These are phyloP conservation scores for Mycena latifolia DNA, from an alignment of 768 basidiomycete genomes.

Conservation along the genomic window DNA sequence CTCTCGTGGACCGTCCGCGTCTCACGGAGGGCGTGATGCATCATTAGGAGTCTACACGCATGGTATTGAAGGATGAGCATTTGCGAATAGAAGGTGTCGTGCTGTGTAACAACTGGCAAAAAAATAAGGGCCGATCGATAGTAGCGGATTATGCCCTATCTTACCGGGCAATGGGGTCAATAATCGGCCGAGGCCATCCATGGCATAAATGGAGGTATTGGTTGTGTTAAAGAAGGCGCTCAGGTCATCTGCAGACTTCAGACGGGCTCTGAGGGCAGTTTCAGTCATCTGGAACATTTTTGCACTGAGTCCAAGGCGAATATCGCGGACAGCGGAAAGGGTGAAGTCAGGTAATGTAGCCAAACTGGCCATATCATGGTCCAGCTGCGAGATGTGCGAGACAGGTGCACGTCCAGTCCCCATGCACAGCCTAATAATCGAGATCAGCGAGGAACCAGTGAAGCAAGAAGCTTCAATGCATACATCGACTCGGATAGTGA, in stretches of 20 bases:
- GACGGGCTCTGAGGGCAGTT: slow-evolving; percentile 45
- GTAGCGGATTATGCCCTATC: not conserved
- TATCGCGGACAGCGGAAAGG: slow-evolving; percentile 43
- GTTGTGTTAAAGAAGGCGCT: slow-evolving; percentile 50
- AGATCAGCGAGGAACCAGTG: not conserved
- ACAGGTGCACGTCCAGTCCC: slow-evolving; percentile 57
- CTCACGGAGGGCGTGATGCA: slow-evolving; percentile 51
- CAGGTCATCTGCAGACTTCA: slow-evolving; percentile 42
- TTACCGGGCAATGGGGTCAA: slow-evolving; percentile 45
- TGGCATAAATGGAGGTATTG: slow-evolving; percentile 44
- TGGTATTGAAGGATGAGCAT: slow-evolving; percentile 56
- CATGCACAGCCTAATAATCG: slow-evolving; percentile 49
- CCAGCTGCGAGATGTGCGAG: slow-evolving; percentile 47
- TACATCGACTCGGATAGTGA: slow-evolving; percentile 55
- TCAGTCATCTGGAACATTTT: slow-evolving; percentile 50
- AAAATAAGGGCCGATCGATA: not conserved
- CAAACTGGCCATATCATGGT: slow-evolving; percentile 46
- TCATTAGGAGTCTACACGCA: slow-evolving; percentile 52
- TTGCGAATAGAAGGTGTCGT: slow-evolving; percentile 57
- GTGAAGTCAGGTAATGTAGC: slow-evolving; percentile 39
- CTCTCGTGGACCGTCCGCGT: slow-evolving; percentile 34
- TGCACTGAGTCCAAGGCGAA: slow-evolving; percentile 51
- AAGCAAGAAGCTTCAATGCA: slow-evolving; percentile 17
- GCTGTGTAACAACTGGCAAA: slow-evolving; percentile 52
- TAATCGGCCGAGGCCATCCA: slow-evolving; percentile 52